phyloP scores from a whole-genome alignment of 2,329 filamentous ascomycete species.

The Emergomyces pasteurianus region DNA sequence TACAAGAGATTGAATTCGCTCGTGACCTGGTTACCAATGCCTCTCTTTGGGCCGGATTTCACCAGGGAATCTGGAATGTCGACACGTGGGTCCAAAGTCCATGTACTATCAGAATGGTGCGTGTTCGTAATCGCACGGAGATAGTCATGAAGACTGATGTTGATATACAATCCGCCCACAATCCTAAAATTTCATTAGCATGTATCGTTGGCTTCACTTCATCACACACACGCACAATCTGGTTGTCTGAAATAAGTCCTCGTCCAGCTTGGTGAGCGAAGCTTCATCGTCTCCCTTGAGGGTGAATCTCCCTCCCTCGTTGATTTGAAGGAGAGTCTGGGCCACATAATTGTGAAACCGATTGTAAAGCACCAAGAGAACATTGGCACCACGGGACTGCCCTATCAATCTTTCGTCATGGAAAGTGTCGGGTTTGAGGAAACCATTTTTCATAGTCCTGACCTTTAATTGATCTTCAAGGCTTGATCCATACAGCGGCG shows the following conservation, averaged over 20 bases:
- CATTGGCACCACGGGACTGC: constrained; percentile 21
- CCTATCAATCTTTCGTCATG: constrained; percentile 19
- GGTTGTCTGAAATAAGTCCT: constrained; percentile 24
- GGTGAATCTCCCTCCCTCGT: constrained; percentile 28
- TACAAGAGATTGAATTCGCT: constrained; percentile 44
- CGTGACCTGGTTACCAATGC: constrained; percentile 39
- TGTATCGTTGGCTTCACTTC: background rate
- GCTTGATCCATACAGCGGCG: constrained; percentile 32
- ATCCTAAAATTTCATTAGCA: constrained; percentile 10
- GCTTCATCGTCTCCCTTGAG: constrained; percentile 15
- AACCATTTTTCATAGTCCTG: constrained; percentile 24
- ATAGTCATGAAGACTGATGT: constrained; percentile 23
- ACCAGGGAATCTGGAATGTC: constrained; percentile 8
- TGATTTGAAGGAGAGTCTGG: constrained; percentile 25
- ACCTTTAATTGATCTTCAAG: constrained; percentile 21
- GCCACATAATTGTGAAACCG: constrained; percentile 29
- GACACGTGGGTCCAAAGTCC: constrained; percentile 34
- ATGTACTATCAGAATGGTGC: constrained; percentile 29
- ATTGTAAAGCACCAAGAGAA: constrained; percentile 24
- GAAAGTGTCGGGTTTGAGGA: constrained; percentile 28
- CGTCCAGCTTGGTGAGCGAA: constrained; percentile 22
- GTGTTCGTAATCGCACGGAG: constrained; percentile 19
- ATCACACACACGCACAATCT: constrained; percentile 14
- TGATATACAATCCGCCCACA: constrained; percentile 18
- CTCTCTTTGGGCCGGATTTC: constrained; percentile 24